Base-by-base conservation (phyloP, 1,284 basidiomycete species). In the Anthracocystis panici-leucophaei region DNA sequence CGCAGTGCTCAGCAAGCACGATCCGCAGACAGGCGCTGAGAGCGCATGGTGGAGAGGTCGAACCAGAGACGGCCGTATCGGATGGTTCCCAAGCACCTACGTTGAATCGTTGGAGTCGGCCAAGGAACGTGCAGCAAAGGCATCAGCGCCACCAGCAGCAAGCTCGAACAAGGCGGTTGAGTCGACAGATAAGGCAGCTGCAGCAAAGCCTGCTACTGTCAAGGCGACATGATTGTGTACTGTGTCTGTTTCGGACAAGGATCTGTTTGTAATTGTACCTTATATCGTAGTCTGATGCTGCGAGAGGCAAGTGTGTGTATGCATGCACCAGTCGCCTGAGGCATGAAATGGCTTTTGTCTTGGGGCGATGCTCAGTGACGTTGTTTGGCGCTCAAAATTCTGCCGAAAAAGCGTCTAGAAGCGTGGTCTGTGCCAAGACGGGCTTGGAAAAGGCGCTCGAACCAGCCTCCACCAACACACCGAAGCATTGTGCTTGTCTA, bases 31-130 rank as follows among this genome's bases (percentile, higher is more conserved):
- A 41, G 91, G 91, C 53, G 89, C 92, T 25, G 91, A 91, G 65
- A 89, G 89, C 16, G 94, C 95, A 52, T 99, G 97, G 96, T 99
- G 95, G 95, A 92, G 92, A 84, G 96, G 96, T 0, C 88, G 96
- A 55, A 96, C 93, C 68, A 89, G 96, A 64, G 95, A 99, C 79
- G 97, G 96, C 0, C 89, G 92, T 71, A 91, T 94, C 77, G 96
- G 96, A 0, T 99, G 95, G 95, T 97, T 99, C 89, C 96, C 96
- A 1, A 90, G 89, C 75, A 95, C 82, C 33, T 85, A 85, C 52
- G 82, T 83, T n/a, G 83, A 84, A 65, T 80, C 79, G 27, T 59
- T 85, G 27, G 81, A 84, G 63, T 74, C 77, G n/a, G 83, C 82
- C 3, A 79, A 79, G 53, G 78, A 82, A 52, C 59, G 81, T 12